A percentile compares a stretch with the other conserved stretches of the same genome.
These are phyloP conservation scores for Monascus purpureus DNA, from an alignment of 495 filamentous ascomycete genomes.

Conservation along the genomic window DNA sequence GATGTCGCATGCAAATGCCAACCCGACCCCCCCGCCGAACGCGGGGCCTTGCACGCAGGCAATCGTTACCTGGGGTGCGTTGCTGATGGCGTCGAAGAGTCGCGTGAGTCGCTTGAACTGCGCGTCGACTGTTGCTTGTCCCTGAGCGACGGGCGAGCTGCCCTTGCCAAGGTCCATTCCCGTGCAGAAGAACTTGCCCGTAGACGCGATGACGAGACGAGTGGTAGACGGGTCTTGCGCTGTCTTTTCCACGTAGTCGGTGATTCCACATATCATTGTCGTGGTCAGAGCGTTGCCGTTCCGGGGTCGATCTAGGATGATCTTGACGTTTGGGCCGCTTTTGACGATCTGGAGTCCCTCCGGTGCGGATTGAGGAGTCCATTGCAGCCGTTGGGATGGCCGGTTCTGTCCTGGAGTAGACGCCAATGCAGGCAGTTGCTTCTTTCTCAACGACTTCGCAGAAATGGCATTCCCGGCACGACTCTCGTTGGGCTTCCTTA, in stretches of 20 bases:
- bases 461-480: conserved; percentile 18
- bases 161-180: conserved; percentile 21
- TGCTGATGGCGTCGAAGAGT: conserved; percentile 18
- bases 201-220: conserved; percentile 18
- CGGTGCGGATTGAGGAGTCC: no score
- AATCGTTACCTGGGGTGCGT: conserved; percentile 22
- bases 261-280: conserved; percentile 15
- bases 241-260: conserved; percentile 7
- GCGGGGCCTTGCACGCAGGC: conserved; percentile 22
- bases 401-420: not conserved
- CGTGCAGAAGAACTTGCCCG: conserved; percentile 28
- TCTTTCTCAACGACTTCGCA: conserved; percentile 6
- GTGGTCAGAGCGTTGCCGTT: conserved; percentile 23
- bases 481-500: conserved; percentile 14
- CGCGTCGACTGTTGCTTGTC: conserved; percentile 3
- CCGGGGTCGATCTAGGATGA: conserved; percentile 15
- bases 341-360: no score
- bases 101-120: conserved; percentile 10
- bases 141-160: conserved; percentile 9
- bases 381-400: not conserved
- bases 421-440: not conserved
- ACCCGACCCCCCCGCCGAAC: conserved; percentile 24
- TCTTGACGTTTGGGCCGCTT: no score
- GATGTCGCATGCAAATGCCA: conserved; percentile 24
- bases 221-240: conserved; percentile 10